A percentile compares a stretch with the other conserved stretches of the same genome.
phyloP scores from a whole-genome alignment of 495 filamentous ascomycete genomes.

The Penicillium odoratum region DNA sequence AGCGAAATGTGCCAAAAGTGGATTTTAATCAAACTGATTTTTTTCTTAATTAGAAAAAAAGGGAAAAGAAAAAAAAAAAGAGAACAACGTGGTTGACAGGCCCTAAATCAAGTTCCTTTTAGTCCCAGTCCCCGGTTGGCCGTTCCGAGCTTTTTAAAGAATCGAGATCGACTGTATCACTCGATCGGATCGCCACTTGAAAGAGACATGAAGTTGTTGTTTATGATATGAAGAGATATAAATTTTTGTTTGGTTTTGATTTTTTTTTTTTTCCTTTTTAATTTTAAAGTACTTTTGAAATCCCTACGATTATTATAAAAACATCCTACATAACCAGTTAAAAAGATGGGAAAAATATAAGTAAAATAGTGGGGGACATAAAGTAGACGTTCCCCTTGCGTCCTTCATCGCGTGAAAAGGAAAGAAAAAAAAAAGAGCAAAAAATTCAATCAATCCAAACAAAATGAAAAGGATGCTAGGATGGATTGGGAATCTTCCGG shows the following conservation, averaged over 20 bases:
- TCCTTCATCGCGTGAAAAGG: conserved; percentile 14
- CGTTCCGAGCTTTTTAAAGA: conserved; percentile 9
- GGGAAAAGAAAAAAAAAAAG: conserved; percentile 10
- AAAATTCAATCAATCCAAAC: background rate
- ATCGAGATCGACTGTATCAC: conserved; percentile 16
- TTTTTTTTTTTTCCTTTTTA: background rate
- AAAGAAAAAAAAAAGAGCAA: background rate
- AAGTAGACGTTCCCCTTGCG: conserved; percentile 11
- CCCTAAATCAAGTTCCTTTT: conserved; percentile 8
- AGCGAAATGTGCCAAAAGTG: conserved; percentile 2
- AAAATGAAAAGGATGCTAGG: background rate
- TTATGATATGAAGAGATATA: background rate
- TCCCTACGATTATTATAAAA: background rate
- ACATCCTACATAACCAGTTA: background rate
- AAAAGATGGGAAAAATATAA: background rate
- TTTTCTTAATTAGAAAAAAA: conserved; percentile 14
- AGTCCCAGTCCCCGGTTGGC: conserved; percentile 10
- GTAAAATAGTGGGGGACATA: background rate
- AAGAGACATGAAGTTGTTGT: background rate
- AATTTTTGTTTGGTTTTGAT: background rate
- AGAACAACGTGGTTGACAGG: conserved; percentile 24
- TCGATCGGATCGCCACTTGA: conserved; percentile 17
- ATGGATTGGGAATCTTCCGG: background rate
- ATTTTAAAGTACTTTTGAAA: background rate
- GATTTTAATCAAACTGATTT: conserved; percentile 1